Base-by-base conservation (phyloP, 768 basidiomycete species). In the Daedaleopsis sinensis region DNA sequence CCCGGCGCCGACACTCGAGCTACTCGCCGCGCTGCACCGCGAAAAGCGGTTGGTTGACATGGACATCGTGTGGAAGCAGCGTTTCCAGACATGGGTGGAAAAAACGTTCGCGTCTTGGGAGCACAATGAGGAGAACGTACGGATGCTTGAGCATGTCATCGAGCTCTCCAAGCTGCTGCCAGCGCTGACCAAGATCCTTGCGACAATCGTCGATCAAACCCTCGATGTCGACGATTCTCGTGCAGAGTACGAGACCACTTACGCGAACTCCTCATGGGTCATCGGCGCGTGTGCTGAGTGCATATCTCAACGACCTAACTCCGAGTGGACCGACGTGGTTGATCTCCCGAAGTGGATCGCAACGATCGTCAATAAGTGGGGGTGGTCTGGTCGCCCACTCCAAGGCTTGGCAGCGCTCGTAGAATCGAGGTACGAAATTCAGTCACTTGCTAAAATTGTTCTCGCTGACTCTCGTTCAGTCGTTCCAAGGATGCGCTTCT, bases 261-360 rank as follows among this genome's bases (percentile, higher is more conserved):
- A 74, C 48, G 76, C 74, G 13, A 84, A 80, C 52, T 71, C 78
- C 2, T 78, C 84, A 1, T 87, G 85, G 81, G 78, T 84, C 1
- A 65, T 91, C 16, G 84, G 85, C n/a, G 67, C 77, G n/a, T 89
- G 85, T 62, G 76, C 91, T 75, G 73, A 76, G 1, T 76, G 80
- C 10, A 75, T 93, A 3, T 75, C 84, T 0, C 77, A 73, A 58
- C 74, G 80, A 13, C 71, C 79, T 18, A 44, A 67, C 1, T 62
- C 68, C 3, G 80, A 84, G 64, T 89, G 87, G 85, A 67, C 65
- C 1, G 71, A 73, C 3, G 68, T 74, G 32, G 76, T 84, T 1
- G 80, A 90, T 55, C 24, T 90, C 7, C 66, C 58, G 1, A 48
- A 57, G 2, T 91, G 89, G 88, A 78, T 77, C 1, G 73, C 60